A percentile compares a stretch with the other conserved stretches of the same genome.
phyloP scores from a whole-genome alignment of 441 rosid genomes.

The Bruguiera hainesii region DNA sequence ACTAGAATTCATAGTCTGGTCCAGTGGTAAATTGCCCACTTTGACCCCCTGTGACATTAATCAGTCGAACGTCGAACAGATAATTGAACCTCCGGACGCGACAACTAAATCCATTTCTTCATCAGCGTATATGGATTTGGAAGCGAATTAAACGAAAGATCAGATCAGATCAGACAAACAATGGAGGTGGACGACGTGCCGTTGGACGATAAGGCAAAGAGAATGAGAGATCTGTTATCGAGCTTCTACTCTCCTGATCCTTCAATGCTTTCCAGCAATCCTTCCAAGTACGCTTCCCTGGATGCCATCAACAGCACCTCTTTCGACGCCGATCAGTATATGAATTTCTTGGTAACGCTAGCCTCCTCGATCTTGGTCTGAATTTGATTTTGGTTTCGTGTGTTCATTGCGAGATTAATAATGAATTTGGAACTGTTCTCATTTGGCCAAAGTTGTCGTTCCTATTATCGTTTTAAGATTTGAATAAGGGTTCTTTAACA shows the following conservation, averaged over 20 bases:
- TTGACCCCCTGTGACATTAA: too few species aligned
- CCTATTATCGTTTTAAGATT: too few species aligned
- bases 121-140: too few species aligned
- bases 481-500: too few species aligned
- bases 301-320: constrained; percentile 77
- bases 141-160: background rate
- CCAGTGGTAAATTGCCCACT: too few species aligned
- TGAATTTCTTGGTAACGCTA: constrained; percentile 73
- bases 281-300: constrained; percentile 47
- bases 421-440: too few species aligned
- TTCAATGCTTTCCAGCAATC: constrained; percentile 40
- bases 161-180: constrained; percentile 15
- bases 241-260: constrained; percentile 96
- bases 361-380: background rate
- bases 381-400: background rate
- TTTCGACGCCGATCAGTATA: constrained; percentile 89
- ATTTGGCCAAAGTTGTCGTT: too few species aligned
- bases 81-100: too few species aligned
- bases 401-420: background rate
- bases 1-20: too few species aligned
- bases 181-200: constrained; percentile 70
- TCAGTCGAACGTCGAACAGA: too few species aligned
- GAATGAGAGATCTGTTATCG: constrained; percentile 96
- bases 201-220: constrained; percentile 95
- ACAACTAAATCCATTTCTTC: too few species aligned